phyloP scores from a whole-genome alignment of 2,329 filamentous ascomycete species.

The Neopestalotiopsis rosae region DNA sequence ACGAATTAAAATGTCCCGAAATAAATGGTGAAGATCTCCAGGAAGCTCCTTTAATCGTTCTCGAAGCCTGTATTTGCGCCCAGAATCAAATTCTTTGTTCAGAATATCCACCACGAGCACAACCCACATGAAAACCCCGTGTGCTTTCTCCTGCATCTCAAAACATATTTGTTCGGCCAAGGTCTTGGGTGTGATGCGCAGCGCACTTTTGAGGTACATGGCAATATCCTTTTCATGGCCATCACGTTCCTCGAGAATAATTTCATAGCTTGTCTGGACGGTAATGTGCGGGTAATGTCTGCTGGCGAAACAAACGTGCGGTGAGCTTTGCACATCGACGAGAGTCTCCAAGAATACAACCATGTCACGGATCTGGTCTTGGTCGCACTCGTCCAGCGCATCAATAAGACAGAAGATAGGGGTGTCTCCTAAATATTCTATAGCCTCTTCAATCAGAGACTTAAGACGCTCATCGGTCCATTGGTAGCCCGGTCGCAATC shows the following conservation, averaged over 20 bases:
- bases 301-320: constrained; percentile 51
- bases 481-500: not conserved
- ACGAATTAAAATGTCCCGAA: constrained; percentile 44
- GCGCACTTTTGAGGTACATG: constrained; percentile 37
- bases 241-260: constrained; percentile 40
- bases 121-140: constrained; percentile 52
- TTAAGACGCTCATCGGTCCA: constrained; percentile 28
- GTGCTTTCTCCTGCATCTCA: constrained; percentile 41
- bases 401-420: constrained; percentile 29
- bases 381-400: constrained; percentile 55
- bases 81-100: constrained; percentile 44
- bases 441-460: constrained; percentile 28
- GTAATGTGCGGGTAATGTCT: constrained; percentile 37
- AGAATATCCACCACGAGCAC: constrained; percentile 49
- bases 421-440: constrained; percentile 22
- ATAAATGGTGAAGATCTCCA: constrained; percentile 41
- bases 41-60: constrained; percentile 45
- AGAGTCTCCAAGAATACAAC: constrained; percentile 48
- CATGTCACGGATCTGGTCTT: constrained; percentile 47
- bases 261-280: constrained; percentile 33
- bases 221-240: constrained; percentile 32
- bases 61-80: constrained; percentile 35
- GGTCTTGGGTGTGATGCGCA: constrained; percentile 31
- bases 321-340: not conserved
- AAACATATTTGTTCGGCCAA: constrained; percentile 29